Percentiles rank a stretch among this genome's conserved stretches.
Conservation (phyloP, 257 asterid genomes). For the Paulownia fortunei region DNA sequence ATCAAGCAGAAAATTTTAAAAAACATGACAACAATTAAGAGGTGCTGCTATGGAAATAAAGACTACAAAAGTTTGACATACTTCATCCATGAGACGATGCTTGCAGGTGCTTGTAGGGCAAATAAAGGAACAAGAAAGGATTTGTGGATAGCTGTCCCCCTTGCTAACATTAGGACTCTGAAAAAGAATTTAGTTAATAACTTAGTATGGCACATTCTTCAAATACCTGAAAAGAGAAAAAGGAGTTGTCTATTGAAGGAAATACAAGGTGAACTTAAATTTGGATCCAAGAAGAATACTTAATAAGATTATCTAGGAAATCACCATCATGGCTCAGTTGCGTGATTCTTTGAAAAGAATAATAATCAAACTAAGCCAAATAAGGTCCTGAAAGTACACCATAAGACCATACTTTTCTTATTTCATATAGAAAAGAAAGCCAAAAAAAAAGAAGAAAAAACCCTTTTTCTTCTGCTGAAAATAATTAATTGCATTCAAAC, state of each 20-base stretch:
- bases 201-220: not conserved
- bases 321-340: not conserved
- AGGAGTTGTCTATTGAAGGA: not conserved
- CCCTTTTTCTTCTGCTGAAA: not conserved
- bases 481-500: not conserved
- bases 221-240: not conserved
- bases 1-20: slow-evolving; percentile 18
- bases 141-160: slow-evolving; percentile 82
- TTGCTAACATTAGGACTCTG: slow-evolving; percentile 83
- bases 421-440: too few species aligned
- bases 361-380: not conserved
- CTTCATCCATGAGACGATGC: slow-evolving; percentile 86
- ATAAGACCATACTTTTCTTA: not conserved
- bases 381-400: not conserved
- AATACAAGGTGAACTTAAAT: not conserved
- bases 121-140: slow-evolving; percentile 90
- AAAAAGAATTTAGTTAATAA: slow-evolving; percentile 21
- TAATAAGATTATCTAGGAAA: slow-evolving; percentile 9
- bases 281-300: slow-evolving; percentile 14
- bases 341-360: not conserved
- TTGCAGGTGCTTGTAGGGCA: slow-evolving; percentile 80
- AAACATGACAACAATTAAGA: not conserved
- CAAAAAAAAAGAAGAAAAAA: too few species aligned
- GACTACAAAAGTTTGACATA: slow-evolving; percentile 35
- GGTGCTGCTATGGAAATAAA: not conserved